A percentile compares a stretch with the other conserved stretches of the same genome.
Conservation (phyloP, 306 rosid genomes). For the Senna siamea region DNA sequence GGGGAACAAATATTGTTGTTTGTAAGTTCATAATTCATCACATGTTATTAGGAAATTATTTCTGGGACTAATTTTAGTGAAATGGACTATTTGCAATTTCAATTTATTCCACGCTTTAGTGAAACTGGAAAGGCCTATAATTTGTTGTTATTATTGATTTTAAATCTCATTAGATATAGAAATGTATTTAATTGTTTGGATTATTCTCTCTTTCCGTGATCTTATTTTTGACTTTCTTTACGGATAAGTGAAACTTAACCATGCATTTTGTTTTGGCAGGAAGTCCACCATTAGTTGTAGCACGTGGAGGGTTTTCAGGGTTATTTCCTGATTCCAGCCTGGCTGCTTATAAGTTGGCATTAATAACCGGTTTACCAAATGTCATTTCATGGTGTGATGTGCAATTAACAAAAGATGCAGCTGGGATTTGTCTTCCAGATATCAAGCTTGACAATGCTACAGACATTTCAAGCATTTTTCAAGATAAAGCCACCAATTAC, state of each 20-base stretch:
- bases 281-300: conserved; percentile 70
- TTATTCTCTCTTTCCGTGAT: background rate
- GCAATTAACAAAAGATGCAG: conserved; percentile 71
- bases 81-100: background rate
- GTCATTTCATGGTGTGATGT: conserved; percentile 75
- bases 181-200: conserved; percentile 14
- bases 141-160: background rate
- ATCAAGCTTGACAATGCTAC: conserved; percentile 58
- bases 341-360: conserved; percentile 44
- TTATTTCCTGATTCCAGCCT: conserved; percentile 74
- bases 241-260: conserved; percentile 14
- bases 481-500: conserved; percentile 39
- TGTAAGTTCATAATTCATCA: background rate
- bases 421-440: conserved; percentile 74
- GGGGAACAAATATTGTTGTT: background rate
- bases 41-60: background rate
- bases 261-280: conserved; percentile 55
- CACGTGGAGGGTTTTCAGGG: conserved; percentile 95
- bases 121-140: background rate
- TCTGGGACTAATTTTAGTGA: background rate
- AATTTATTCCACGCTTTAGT: background rate
- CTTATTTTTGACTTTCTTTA: background rate
- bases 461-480: background rate
- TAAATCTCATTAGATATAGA: background rate
- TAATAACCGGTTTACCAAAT: conserved; percentile 22